Percentiles rank a stretch among this genome's conserved stretches.
These are phyloP conservation scores for Pseudocercospora macadamiae DNA, from an alignment of 2,329 filamentous ascomycete species.

Conservation along the genomic window DNA sequence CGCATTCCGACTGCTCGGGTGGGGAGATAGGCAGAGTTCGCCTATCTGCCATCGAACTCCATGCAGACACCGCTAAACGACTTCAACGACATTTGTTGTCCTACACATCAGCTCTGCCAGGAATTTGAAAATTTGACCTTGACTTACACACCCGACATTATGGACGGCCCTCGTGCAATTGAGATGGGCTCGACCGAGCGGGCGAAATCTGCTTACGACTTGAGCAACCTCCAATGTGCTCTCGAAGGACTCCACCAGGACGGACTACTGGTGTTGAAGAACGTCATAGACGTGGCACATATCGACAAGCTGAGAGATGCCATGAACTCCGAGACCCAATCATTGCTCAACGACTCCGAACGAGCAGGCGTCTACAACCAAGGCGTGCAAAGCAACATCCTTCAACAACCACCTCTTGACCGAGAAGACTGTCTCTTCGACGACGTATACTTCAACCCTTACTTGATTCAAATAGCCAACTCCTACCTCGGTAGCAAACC, in stretches of 20 bases:
- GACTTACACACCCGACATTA: no score
- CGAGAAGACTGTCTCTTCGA: conserved; percentile 39
- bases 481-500: conserved; percentile 47
- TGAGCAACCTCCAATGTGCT: conserved; percentile 15
- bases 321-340: conserved; percentile 43
- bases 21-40: no score
- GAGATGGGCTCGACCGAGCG: not conserved
- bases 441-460: conserved; percentile 49
- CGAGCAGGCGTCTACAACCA: conserved; percentile 40
- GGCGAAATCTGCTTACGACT: not conserved
- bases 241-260: conserved; percentile 26
- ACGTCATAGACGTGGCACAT: conserved; percentile 41
- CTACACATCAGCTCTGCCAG: no score
- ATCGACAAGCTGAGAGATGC: conserved; percentile 40
- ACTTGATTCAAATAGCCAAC: conserved; percentile 46
- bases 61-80: no score
- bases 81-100: no score
- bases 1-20: no score
- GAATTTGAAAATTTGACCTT: no score
- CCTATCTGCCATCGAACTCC: no score
- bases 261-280: conserved; percentile 42
- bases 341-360: conserved; percentile 32
- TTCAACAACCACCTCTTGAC: conserved; percentile 44
- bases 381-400: conserved; percentile 45
- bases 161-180: conserved; percentile 10